Evolutionary conservation across 192 early-diverging fungal genomes (phyloP).

Genomic region (Thamnidium elegans): DNA sequence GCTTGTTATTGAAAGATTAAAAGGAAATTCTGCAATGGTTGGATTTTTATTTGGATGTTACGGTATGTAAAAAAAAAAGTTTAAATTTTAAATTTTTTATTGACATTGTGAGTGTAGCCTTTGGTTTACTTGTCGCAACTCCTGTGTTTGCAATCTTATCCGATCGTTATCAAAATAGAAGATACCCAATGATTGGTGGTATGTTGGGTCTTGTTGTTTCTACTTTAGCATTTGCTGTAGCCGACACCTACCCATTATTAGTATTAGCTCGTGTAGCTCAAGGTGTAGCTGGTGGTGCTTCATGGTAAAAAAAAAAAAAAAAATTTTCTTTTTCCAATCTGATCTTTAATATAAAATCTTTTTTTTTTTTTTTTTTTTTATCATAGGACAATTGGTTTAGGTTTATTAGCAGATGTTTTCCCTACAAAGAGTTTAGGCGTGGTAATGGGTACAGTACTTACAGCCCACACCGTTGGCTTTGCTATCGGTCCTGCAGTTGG

Average conservation of each 20-base stretch:
- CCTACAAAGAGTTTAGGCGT: conserved; percentile 57
- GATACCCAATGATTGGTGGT: conserved; percentile 72
- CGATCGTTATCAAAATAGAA: conserved; percentile 68
- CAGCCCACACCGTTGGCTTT: conserved; percentile 65
- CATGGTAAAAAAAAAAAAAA: conserved; percentile 44
- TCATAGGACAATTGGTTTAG: conserved; percentile 66
- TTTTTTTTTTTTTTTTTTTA: neutral
- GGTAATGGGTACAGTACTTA: conserved; percentile 71
- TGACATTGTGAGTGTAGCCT: conserved; percentile 30
- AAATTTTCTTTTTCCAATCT: neutral
- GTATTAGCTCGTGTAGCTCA: conserved; percentile 68
- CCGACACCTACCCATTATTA: conserved; percentile 62
- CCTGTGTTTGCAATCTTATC: conserved; percentile 70
- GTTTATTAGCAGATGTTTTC: conserved; percentile 72
- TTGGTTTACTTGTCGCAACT: conserved; percentile 61
- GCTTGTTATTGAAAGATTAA: conserved; percentile 58
- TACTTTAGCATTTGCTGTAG: conserved; percentile 60
- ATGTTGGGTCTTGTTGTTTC: conserved; percentile 63
- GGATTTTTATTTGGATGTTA: conserved; percentile 73
- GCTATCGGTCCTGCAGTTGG: conserved; percentile 69
- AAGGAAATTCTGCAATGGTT: conserved; percentile 51
- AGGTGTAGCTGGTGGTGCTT: conserved; percentile 70
- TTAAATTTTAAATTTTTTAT: neutral
- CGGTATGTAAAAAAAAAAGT: conserved; percentile 39
- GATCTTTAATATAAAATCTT: neutral